Evolutionary conservation across 2,329 filamentous ascomycete species (phyloP).

Genomic region (Ilyonectria destructans): DNA sequence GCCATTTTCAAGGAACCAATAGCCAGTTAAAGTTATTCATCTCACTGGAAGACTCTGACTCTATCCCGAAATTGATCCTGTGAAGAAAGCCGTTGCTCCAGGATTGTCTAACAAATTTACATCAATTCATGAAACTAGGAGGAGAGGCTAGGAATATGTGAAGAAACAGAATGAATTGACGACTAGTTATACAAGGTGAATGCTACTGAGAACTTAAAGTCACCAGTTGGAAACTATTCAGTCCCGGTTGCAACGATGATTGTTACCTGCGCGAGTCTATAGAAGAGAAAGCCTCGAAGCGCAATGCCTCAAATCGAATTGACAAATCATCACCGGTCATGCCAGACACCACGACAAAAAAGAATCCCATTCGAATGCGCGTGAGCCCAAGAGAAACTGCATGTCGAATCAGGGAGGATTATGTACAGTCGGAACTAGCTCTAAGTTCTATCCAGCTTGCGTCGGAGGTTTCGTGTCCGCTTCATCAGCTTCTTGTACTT

Average conservation of each 20-base stretch:
- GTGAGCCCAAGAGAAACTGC: constrained; percentile 42
- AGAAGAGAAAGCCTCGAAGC: constrained; percentile 49
- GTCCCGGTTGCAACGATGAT: constrained; percentile 49
- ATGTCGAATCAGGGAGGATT: constrained; percentile 40
- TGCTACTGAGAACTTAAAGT: constrained; percentile 34
- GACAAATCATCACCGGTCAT: constrained; percentile 50
- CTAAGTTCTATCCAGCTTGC: constrained; percentile 83
- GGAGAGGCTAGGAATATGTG: not conserved
- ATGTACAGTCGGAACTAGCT: constrained; percentile 45
- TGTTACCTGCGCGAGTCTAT: constrained; percentile 57
- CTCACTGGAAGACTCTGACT: not conserved
- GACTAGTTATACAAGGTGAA: constrained; percentile 48
- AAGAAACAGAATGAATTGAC: constrained; percentile 41
- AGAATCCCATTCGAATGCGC: constrained; percentile 47
- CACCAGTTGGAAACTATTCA: constrained; percentile 39
- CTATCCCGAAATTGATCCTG: not conserved
- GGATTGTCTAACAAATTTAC: not conserved
- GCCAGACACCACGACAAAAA: constrained; percentile 51
- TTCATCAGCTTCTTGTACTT: constrained; percentile 99
- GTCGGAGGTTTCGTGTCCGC: constrained; percentile 88
- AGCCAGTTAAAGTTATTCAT: no score
- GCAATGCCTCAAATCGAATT: constrained; percentile 50
- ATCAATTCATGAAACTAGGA: not conserved
- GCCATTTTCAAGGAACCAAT: no score
- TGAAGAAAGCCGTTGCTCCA: not conserved